Conservation (phyloP, 306 rosid species). For the Styphnolobium japonicum region DNA sequence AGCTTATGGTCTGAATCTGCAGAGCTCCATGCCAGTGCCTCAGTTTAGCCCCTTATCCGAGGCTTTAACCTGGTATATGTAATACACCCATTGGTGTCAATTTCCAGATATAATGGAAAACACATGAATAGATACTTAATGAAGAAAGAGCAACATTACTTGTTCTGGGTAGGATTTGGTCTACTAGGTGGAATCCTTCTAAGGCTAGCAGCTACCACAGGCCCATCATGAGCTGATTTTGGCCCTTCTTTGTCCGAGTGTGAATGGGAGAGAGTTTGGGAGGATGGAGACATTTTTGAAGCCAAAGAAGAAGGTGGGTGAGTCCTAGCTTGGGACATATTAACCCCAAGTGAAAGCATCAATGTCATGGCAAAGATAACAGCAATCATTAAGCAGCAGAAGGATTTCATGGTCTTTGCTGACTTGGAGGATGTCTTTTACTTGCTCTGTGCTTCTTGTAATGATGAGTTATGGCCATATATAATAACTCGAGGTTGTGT, state of each 20-base stretch:
- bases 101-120: conserved; percentile 13
- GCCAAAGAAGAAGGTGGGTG: conserved; percentile 34
- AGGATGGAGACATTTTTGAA: conserved; percentile 27
- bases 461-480: conserved; percentile 32
- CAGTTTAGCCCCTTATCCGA: conserved; percentile 35
- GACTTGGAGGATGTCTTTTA: conserved; percentile 45
- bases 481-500: neutral
- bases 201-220: conserved; percentile 49
- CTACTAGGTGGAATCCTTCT: conserved; percentile 68
- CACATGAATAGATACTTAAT: conserved; percentile 4
- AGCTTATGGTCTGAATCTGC: conserved; percentile 21
- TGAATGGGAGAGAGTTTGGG: conserved; percentile 21
- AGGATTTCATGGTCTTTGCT: conserved; percentile 56
- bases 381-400: conserved; percentile 41
- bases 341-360: conserved; percentile 36
- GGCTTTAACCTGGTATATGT: conserved; percentile 55
- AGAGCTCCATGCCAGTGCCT: conserved; percentile 15
- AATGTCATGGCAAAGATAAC: conserved; percentile 42
- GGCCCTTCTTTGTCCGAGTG: conserved; percentile 5
- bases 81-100: conserved; percentile 22
- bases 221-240: conserved; percentile 20
- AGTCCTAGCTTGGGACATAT: conserved; percentile 45
- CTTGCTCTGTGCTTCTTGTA: conserved; percentile 37
- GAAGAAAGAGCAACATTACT: conserved; percentile 39
- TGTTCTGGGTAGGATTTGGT: conserved; percentile 87